Conservation (phyloP, 768 basidiomycete species). For the Rhodotorula babjevae region DNA sequence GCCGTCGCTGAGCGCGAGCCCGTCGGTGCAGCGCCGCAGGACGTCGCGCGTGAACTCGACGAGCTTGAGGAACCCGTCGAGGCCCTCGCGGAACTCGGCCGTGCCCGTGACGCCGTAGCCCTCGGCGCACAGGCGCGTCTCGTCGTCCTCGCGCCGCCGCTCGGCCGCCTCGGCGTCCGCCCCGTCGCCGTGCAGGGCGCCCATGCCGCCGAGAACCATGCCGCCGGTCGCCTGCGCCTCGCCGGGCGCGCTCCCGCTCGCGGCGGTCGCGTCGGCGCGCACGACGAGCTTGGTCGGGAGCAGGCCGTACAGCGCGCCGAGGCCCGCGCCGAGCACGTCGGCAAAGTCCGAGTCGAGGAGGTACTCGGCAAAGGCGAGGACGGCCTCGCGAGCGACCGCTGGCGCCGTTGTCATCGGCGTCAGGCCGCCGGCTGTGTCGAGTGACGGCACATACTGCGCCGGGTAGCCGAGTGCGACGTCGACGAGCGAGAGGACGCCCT, state of each 20-base stretch:
- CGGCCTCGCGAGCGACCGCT: constrained; percentile 59
- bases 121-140: constrained; percentile 51
- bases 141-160: constrained; percentile 50
- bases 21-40: constrained; percentile 49
- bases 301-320: constrained; percentile 87
- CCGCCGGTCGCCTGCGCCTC: constrained; percentile 46
- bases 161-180: constrained; percentile 46
- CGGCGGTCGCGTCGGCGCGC: not conserved
- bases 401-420: not conserved
- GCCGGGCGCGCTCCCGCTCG: constrained; percentile 47
- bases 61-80: constrained; percentile 84
- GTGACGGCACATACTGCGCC: constrained; percentile 1
- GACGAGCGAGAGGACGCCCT: constrained; percentile 87
- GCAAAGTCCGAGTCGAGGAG: constrained; percentile 96
- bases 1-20: not conserved
- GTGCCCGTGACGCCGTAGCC: constrained; percentile 71
- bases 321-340: constrained; percentile 88
- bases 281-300: constrained; percentile 82
- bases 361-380: constrained; percentile 81
- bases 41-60: constrained; percentile 90
- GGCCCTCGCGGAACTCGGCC: constrained; percentile 67
- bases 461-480: constrained; percentile 71
- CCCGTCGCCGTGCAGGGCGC: constrained; percentile 50
- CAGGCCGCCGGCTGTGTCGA: not conserved
- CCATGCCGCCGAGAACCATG: constrained; percentile 69